A percentile compares a stretch with the other conserved stretches of the same genome.
Conservation (phyloP, 805 yeast genomes). For the Metschnikowia colocasiae region DNA sequence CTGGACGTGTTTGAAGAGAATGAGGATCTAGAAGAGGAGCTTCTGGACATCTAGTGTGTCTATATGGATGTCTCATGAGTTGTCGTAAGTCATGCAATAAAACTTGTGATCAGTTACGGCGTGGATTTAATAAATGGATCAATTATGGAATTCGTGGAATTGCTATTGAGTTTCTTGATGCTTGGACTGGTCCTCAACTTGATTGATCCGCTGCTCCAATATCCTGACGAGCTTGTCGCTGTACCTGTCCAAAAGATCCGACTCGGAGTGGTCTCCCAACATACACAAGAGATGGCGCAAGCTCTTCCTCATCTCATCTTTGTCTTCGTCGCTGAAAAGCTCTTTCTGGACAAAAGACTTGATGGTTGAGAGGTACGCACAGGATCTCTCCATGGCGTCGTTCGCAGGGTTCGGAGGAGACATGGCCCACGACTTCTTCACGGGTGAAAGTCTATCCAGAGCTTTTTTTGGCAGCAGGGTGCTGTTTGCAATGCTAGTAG, state of each 20-base stretch:
- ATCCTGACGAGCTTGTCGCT: conserved; percentile 33
- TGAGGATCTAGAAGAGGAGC: conserved; percentile 7
- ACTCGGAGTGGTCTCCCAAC: conserved; percentile 15
- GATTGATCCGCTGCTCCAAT: background rate
- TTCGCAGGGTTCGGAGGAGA: background rate
- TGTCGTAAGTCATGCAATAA: no score
- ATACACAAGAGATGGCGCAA: conserved; percentile 19
- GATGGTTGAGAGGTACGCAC: conserved; percentile 14
- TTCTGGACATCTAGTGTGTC: background rate
- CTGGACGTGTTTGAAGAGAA: conserved; percentile 10
- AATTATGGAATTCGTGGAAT: no score
- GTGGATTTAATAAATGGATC: no score
- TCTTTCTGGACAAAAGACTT: conserved; percentile 14
- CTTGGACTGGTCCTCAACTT: background rate
- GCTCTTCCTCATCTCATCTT: conserved; percentile 17
- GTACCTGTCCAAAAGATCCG: conserved; percentile 33
- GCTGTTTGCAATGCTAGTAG: background rate
- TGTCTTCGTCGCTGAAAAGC: conserved; percentile 14
- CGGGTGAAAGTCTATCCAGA: background rate
- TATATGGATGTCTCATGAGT: no score
- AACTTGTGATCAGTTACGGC: no score
- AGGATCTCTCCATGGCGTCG: conserved; percentile 15
- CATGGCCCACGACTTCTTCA: background rate
- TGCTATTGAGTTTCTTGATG: background rate
- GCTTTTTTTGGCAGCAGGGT: background rate